Evolutionary conservation across 2,329 filamentous ascomycete species (phyloP).

Genomic region (Verticillium nubilum): DNA sequence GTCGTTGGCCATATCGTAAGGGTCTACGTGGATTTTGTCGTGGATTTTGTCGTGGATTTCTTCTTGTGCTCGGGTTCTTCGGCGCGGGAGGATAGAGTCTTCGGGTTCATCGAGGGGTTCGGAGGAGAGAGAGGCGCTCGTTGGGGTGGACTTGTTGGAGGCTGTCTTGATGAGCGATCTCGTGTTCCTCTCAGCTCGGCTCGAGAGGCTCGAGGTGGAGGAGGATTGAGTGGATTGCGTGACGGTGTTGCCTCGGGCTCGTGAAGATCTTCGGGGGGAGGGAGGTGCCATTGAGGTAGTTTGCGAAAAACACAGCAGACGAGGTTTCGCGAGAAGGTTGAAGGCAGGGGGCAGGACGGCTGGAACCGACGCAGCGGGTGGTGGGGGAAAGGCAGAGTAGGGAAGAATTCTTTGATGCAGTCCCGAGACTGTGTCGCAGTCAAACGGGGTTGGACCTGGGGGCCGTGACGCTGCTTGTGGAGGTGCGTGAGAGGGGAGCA

Average conservation of each 20-base stretch:
- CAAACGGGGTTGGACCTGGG: constrained; percentile 9
- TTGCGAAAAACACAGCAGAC: neutral
- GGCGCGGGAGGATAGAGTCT: constrained; percentile 66
- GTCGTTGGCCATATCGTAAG: constrained; percentile 53
- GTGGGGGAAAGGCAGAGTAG: constrained; percentile 21
- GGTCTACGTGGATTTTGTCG: constrained; percentile 39
- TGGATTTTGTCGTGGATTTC: constrained; percentile 54
- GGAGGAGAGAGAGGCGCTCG: constrained; percentile 64
- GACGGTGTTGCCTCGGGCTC: constrained; percentile 76
- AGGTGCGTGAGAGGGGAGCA: constrained; percentile 13
- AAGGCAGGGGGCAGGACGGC: constrained; percentile 2
- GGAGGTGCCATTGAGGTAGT: constrained; percentile 50
- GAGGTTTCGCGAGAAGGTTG: neutral
- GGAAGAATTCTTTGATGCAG: constrained; percentile 15
- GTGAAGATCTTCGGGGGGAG: constrained; percentile 82
- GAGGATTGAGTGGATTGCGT: constrained; percentile 72
- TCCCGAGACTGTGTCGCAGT: neutral
- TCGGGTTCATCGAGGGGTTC: constrained; percentile 62
- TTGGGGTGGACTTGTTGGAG: constrained; percentile 70
- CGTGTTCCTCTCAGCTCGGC: constrained; percentile 68
- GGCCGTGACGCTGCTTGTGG: constrained; percentile 23
- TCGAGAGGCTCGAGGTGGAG: constrained; percentile 70
- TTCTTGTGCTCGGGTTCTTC: constrained; percentile 70
- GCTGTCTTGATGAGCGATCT: constrained; percentile 67
- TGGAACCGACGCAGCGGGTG: constrained; percentile 3